A percentile compares a stretch with the other conserved stretches of the same genome.
phyloP scores from a whole-genome alignment of 352 stramenopile species.

The Globisporangium echinulatum region DNA sequence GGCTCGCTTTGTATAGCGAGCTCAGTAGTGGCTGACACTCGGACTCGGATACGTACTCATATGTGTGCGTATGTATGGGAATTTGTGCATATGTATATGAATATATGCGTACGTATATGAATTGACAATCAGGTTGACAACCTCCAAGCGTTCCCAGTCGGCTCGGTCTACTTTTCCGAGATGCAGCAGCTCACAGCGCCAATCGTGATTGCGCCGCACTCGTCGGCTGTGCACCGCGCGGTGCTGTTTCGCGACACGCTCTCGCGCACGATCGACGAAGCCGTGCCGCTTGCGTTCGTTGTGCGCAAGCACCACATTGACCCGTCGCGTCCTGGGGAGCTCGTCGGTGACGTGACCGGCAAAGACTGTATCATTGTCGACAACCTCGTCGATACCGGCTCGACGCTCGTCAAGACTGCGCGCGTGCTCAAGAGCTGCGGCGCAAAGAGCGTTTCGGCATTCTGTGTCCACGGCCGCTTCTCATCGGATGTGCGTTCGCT shows the following conservation, averaged over 20 bases:
- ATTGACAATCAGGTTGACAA: constrained; percentile 55
- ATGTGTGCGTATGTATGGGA: too few species aligned
- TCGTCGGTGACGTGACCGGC: constrained; percentile 71
- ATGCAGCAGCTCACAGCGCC: constrained; percentile 48
- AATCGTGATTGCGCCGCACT: constrained; percentile 80
- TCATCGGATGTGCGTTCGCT: constrained; percentile 51
- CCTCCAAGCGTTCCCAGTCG: constrained; percentile 78
- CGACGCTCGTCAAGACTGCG: constrained; percentile 75
- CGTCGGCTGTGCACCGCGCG: constrained; percentile 67
- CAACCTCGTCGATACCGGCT: constrained; percentile 82
- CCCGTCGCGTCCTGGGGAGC: constrained; percentile 53
- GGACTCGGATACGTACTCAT: neutral
- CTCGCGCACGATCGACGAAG: constrained; percentile 68
- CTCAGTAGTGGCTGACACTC: neutral
- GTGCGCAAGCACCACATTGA: constrained; percentile 81
- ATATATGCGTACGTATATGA: too few species aligned
- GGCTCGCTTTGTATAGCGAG: neutral
- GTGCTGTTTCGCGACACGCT: constrained; percentile 80
- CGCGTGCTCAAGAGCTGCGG: constrained; percentile 76
- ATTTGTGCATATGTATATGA: neutral
- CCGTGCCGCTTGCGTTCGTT: constrained; percentile 74
- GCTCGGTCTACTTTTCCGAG: constrained; percentile 84
- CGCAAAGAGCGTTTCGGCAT: constrained; percentile 72
- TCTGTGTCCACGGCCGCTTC: constrained; percentile 81
- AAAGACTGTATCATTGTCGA: constrained; percentile 87